Conservation (phyloP, 2,329 filamentous ascomycete species). For the Phaeoacremonium minimum region DNA sequence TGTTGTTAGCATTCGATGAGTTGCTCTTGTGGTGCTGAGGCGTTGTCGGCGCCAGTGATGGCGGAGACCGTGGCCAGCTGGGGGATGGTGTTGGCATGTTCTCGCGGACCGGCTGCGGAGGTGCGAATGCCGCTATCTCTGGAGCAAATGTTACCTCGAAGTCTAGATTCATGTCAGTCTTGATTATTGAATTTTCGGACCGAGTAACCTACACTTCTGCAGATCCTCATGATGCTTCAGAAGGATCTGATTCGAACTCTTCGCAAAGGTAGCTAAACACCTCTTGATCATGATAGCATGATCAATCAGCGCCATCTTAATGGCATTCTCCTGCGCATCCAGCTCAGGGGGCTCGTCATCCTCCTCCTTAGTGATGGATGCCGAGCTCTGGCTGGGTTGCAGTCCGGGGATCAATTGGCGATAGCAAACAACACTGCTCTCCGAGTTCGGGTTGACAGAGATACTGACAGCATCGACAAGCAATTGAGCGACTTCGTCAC, state of each 20-base stretch:
- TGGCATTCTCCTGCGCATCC: slow-evolving; percentile 65
- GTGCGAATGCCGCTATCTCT: slow-evolving; percentile 61
- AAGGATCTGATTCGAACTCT: slow-evolving; percentile 57
- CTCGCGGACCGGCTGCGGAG: slow-evolving; percentile 38
- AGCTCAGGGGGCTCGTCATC: slow-evolving; percentile 43
- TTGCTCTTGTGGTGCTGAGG: slow-evolving; percentile 21
- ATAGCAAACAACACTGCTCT: slow-evolving; percentile 76
- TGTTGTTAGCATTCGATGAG: slow-evolving; percentile 25
- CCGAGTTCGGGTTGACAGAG: slow-evolving; percentile 68
- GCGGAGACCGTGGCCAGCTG: slow-evolving; percentile 45
- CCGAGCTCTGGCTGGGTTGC: slow-evolving; percentile 24
- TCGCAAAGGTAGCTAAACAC: slow-evolving; percentile 66
- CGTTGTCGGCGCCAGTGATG: slow-evolving; percentile 29
- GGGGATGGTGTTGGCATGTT: slow-evolving; percentile 36
- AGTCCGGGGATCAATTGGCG: slow-evolving; percentile 64
- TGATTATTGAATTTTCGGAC: not conserved
- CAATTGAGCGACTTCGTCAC: slow-evolving; percentile 59
- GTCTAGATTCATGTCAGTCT: slow-evolving; percentile 32
- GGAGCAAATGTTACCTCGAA: slow-evolving; percentile 61
- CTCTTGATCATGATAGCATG: slow-evolving; percentile 85
- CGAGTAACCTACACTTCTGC: slow-evolving; percentile 52
- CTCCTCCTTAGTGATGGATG: slow-evolving; percentile 32
- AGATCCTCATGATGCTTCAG: slow-evolving; percentile 55
- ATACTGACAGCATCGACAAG: slow-evolving; percentile 74
- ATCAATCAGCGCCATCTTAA: slow-evolving; percentile 82